Evolutionary conservation across 2,329 filamentous ascomycete species (phyloP), one percentile per base, ranked within the genome.

Genomic region (Harringtonia lauricola): DNA sequence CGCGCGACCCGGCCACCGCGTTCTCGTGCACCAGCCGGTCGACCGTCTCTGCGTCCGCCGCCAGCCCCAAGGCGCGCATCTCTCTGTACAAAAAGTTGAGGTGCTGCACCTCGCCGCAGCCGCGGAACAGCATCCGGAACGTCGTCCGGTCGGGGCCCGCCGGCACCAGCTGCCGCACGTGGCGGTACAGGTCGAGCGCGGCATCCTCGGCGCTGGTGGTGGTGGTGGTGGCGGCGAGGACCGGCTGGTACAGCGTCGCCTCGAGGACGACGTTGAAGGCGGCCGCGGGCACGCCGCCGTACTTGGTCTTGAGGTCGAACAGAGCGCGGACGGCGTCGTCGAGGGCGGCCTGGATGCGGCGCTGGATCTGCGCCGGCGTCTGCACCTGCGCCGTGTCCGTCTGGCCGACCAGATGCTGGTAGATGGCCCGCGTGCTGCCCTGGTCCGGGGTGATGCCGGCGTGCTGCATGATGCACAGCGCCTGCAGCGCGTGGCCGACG

Each of bases 401-500:
- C 34, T 14, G 8, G 18, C 28, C 12, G 21, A 24, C 30, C 35
- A 94, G 65, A 46, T 74, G 64, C 4, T 59, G 55, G 52, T 73
- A 79, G 19, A 95, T 65, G 3, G 76, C 62, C 15, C 80, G 70
- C 2, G 83, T 87, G 43, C 75, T 81, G 14, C 66, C 72, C 4
- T 69, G 57, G 29, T 76, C 72, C 3, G 78, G 68, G 33, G 70
- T 58, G 6, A 81, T 57, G 6, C 79, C 76, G 17, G 79, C 74
- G 47, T 75, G 70, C 19, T 74, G 64, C 82, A 94, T 92, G 56
- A 87, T 80, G 51, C 76, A 76, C 15, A 95, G 67, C 2, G 84
- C 71, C 34, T 76, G 73, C 30, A 95, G 69, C 0, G 84, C 83
- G 22, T 78, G 76, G 21, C 65, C 62, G 8, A 90, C 55, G 50